Percentiles rank a stretch among this genome's conserved stretches.
Conservation (phyloP, 176 grass and related monocot genomes). For the Oryza rufipogon region DNA sequence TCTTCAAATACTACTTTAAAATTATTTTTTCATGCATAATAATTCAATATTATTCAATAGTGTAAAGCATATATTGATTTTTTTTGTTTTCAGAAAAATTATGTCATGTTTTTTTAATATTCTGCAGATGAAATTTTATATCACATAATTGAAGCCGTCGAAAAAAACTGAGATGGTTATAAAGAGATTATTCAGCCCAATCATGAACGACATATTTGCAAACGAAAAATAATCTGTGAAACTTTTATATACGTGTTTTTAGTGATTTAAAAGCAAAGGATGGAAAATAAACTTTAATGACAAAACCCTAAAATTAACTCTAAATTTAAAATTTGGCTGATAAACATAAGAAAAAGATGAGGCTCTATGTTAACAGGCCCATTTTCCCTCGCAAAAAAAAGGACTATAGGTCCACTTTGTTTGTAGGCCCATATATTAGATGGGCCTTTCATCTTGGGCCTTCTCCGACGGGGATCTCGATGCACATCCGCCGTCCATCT, state of each 20-base stretch:
- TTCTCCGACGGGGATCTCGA: neutral
- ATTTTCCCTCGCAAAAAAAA: neutral
- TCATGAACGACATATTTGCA: too few relatives aligned
- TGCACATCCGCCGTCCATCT: neutral
- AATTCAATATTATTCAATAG: too few relatives aligned
- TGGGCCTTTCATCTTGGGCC: neutral
- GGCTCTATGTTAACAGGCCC: neutral
- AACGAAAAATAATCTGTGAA: too few relatives aligned
- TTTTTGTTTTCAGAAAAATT: neutral
- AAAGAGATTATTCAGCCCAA: neutral
- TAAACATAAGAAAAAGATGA: too few relatives aligned
- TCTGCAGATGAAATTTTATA: neutral
- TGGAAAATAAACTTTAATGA: too few relatives aligned
- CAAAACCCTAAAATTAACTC: too few relatives aligned
- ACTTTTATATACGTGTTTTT: too few relatives aligned
- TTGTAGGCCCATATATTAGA: neutral
- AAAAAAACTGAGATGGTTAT: too few relatives aligned
- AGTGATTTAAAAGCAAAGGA: too few relatives aligned
- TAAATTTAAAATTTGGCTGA: too few relatives aligned
- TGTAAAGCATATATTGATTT: neutral
- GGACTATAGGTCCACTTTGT: too few relatives aligned
- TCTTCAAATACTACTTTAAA: neutral
- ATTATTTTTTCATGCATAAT: too few relatives aligned
- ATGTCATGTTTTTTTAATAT: neutral
- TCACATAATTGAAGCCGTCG: neutral